Base-by-base conservation (phyloP, 768 basidiomycete species). In the Pluteus cervinus region DNA sequence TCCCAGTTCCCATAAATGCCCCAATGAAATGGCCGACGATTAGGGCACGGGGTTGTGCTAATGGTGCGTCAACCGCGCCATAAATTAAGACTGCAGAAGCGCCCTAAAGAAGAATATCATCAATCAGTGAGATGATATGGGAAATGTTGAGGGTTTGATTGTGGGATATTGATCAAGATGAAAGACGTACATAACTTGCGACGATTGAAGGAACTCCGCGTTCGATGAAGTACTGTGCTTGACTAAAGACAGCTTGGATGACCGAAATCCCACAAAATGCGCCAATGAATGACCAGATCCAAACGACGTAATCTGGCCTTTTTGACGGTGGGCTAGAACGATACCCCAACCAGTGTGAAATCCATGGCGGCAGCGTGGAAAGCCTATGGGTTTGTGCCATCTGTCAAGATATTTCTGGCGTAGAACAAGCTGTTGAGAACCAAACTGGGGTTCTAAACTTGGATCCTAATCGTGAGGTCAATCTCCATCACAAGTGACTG, bases 71-170 rank as follows among this genome's bases (percentile, higher is more conserved):
- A 33, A 77, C 62, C 2, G 67, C 62, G 12, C 71, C 75, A 41
- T 75, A 77, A 21, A 73, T 63, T 29, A 79, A 59, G 7, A 76
- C 68, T 5, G 76, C 75, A 8, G 70, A 69, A 16, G 74, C 74
- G 15, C 71, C 75, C 76, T 77, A 48, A 6, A n/a, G 21, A 9
- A 16, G 12, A 28, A 16, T 8, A 12, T 2, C 8, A 32, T 15
- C 33, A 8, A 39, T 16, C 9, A 36, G 11, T 11, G 40, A 7
- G 16, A 38, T 20, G 26, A 29, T 6, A 36, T 30, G 12, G 3
- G 8, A 17, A 29, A 22, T 15, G 14, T 16, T 16, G 30, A 7
- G 30, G 30, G 15, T n/a, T n/a, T n/a, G n/a, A n/a, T n/a, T n/a
- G n/a, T n/a, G n/a, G n/a, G n/a, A n/a, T n/a, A n/a, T n/a, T n/a